phyloP scores from a whole-genome alignment of 176 grass and related monocot species.

The Urochloa ruziziensis region DNA sequence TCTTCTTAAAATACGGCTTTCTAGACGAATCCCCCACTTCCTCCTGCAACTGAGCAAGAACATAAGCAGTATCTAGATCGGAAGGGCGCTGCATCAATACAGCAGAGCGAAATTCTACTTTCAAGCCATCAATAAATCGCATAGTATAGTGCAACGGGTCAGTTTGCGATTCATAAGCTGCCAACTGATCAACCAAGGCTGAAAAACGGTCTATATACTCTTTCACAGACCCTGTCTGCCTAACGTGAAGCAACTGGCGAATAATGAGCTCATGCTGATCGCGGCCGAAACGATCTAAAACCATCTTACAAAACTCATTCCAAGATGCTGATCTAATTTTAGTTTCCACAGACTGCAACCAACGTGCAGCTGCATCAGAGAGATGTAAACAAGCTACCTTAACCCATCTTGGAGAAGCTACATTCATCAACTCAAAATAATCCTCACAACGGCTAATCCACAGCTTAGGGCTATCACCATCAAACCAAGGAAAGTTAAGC shows the following conservation, averaged over 20 bases:
- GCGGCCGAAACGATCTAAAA: not conserved
- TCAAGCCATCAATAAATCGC: too few species aligned
- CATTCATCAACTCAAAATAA: not conserved
- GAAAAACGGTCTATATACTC: not conserved
- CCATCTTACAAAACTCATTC: rapidly evolving
- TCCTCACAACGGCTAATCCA: not conserved
- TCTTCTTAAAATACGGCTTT: too few species aligned
- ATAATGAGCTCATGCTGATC: not conserved
- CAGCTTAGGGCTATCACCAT: not conserved
- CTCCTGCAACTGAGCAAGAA: too few species aligned
- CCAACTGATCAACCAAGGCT: too few species aligned
- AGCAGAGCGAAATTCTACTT: too few species aligned
- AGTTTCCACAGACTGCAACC: not conserved
- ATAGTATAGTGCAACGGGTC: too few species aligned
- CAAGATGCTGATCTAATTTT: too few species aligned
- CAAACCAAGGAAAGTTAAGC: not conserved
- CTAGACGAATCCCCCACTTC: too few species aligned
- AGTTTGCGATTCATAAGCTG: too few species aligned
- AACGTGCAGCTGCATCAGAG: rapidly evolving
- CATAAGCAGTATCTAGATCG: too few species aligned
- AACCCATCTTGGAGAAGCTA: not conserved
- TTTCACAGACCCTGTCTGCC: not conserved
- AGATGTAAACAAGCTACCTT: not conserved
- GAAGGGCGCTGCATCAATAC: too few species aligned
- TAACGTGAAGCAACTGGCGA: not conserved